Base-by-base conservation (phyloP, 2,329 filamentous ascomycete species). In the Podosphaera leucotricha region DNA sequence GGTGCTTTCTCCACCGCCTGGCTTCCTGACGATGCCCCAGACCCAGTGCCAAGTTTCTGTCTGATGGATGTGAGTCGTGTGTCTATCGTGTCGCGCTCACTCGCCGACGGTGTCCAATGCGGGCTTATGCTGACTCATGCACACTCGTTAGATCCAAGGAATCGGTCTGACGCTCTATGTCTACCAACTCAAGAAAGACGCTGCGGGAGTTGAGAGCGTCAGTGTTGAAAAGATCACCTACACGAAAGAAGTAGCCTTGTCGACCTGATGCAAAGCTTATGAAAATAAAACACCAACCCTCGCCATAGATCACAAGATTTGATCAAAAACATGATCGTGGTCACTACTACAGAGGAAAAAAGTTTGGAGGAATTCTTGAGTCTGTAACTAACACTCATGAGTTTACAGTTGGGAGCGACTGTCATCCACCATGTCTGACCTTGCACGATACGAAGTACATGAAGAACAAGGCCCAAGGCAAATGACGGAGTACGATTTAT, bases 81-180 rank as follows among this genome's bases (percentile, higher is more conserved):
- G 22, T 30, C 44, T 43, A 4, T 2, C 10, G 16, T 16, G 7
- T 38, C 20, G 7, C 6, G 7, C 18, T n/a, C 35, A 6, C n/a
- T 38, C 35, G 6, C 35, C 35, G n/a, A n/a, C n/a, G n/a, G n/a
- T n/a, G n/a, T n/a, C n/a, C n/a, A n/a, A n/a, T 24, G 22, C 4
- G 22, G 22, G 4, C 22, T 38, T 19, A 4, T n/a, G 41, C 55
- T 59, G 38, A 59, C 46, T 45, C 33, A 38, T 33, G 24, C 13
- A 22, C 15, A 15, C 19, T 7, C 13, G n/a, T 48, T 53, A 92
- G 84, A 83, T 92, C 30, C 87, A 95, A 72, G 87, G 87, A 26
- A 92, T 94, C 59, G 92, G 92, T 15, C 71, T 95, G 52, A 92
- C 92, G 47, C 69, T 95, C 42, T 95, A 95, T 60, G 87, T 95